phyloP scores from a whole-genome alignment of 2,329 filamentous ascomycete genomes.

The Torrubiellomyces zombiae region DNA sequence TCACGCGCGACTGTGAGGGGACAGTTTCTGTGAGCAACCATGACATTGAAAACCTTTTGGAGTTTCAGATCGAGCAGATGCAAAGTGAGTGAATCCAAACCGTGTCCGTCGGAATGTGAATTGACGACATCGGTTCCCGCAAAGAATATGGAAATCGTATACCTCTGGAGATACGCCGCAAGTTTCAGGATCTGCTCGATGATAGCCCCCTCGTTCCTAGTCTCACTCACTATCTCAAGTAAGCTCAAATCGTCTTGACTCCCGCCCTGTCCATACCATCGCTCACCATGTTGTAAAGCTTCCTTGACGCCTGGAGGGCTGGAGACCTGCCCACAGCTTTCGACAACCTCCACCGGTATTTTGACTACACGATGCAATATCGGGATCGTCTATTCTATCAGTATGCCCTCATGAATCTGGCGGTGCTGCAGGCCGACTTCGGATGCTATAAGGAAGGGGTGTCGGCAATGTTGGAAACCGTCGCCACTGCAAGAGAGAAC shows the following conservation, averaged over 20 bases:
- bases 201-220: constrained; percentile 54
- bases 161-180: constrained; percentile 53
- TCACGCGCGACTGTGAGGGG: constrained; percentile 22
- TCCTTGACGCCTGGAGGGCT: constrained; percentile 80
- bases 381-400: constrained; percentile 78
- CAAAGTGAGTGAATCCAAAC: constrained; percentile 40
- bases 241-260: too few relatives aligned
- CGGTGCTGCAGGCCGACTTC: constrained; percentile 88
- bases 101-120: background rate
- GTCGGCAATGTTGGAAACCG: constrained; percentile 87
- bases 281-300: constrained; percentile 28
- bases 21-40: constrained; percentile 49
- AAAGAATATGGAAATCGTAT: constrained; percentile 62
- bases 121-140: constrained; percentile 7
- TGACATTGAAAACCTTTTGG: constrained; percentile 64
- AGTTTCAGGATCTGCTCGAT: constrained; percentile 51
- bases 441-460: constrained; percentile 80
- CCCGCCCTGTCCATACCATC: background rate
- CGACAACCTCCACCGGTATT: constrained; percentile 84
- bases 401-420: constrained; percentile 84
- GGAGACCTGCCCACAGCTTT: constrained; percentile 84
- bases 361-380: constrained; percentile 87
- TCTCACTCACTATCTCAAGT: constrained; percentile 61
- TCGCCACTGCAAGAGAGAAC: constrained; percentile 86
- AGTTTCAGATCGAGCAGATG: constrained; percentile 78